phyloP scores from a whole-genome alignment of 495 filamentous ascomycete species.

The Lichenothelia convexa region DNA sequence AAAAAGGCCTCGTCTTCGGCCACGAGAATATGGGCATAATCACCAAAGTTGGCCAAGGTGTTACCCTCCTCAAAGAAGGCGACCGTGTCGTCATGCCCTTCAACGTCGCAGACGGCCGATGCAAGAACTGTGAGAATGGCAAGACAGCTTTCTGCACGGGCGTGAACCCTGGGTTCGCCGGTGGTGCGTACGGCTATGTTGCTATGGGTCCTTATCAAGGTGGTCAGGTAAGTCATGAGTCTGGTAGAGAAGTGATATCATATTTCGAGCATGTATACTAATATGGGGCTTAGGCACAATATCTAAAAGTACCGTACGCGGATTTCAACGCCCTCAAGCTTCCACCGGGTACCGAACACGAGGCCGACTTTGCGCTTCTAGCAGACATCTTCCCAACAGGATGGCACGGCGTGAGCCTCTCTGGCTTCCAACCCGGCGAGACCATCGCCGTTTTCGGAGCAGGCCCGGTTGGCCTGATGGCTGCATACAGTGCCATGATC shows the following conservation, averaged over 20 bases:
- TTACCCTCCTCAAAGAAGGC: slow-evolving; percentile 31
- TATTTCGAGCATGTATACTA: too few species aligned
- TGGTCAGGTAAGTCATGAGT: slow-evolving; percentile 12
- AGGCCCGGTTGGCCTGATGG: slow-evolving; percentile 36
- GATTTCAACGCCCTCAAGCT: slow-evolving; percentile 38
- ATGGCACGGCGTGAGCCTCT: slow-evolving; percentile 37
- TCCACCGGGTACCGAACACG: slow-evolving; percentile 16
- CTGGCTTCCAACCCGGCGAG: slow-evolving; percentile 36
- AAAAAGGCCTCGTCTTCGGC: slow-evolving; percentile 35
- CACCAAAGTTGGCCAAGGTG: slow-evolving; percentile 26
- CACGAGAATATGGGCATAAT: slow-evolving; percentile 40
- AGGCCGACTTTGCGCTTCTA: slow-evolving; percentile 19
- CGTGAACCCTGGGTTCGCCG: slow-evolving; percentile 40
- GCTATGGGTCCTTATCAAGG: slow-evolving; percentile 40
- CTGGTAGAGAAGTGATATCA: too few species aligned
- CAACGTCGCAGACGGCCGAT: slow-evolving; percentile 40
- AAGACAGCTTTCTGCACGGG: slow-evolving; percentile 36
- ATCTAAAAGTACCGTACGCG: slow-evolving; percentile 36
- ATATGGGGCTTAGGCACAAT: slow-evolving; percentile 34
- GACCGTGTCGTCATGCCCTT: slow-evolving; percentile 40
- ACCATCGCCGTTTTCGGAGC: slow-evolving; percentile 32
- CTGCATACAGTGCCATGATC: slow-evolving; percentile 34
- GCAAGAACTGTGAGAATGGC: slow-evolving; percentile 39
- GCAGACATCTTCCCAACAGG: slow-evolving; percentile 42
- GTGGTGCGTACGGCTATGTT: slow-evolving; percentile 43